Base-by-base conservation (phyloP, 306 rosid species). In the Ziziphus jujuba region DNA sequence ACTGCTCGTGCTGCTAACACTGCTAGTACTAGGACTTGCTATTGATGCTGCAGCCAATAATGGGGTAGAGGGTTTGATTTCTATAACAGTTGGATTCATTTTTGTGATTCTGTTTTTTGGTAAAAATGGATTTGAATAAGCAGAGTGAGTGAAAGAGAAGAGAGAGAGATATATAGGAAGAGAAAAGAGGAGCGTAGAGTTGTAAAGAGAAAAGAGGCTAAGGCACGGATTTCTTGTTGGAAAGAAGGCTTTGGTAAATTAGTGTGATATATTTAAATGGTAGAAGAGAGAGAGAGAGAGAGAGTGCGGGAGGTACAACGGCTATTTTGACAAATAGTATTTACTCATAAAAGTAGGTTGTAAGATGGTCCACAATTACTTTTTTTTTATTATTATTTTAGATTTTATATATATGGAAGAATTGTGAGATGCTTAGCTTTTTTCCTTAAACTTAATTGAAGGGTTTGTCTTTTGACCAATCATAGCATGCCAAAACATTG, bases 301-400 rank as follows among this genome's bases (percentile, higher is more conserved):
- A 57, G 72, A 65, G 34, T 17, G 34, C 31, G 53, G 71, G 67
- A 65, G 75, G 79, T 75, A 60, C 70, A 82, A 86, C 97, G 90
- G 84, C 86, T 90, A 83, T 65, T 77, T 79, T 83, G 85, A 80
- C 78, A 72, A 38, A 31, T 35, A 36, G 10, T 36, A 19, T 56
- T 52, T 72, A 38, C 35, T 70, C 55, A n/a, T 74, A 60, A 67
- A 62, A 82, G 66, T 67, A 59, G 71, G 71, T 58, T 57, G 25
- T 25, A 45, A 10, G 25, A 57, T 72, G 72, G 67, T 5, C 78
- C 88, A 79, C 55, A 45, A 5, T 48, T 0, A 55, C 50, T 54
- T 45, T 53, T 14, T 12, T 40, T 23, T 20, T 8, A 2, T 44
- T 54, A 24, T 15, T 13, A 22, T 49, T n/a, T n/a, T n/a, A n/a